Evolutionary conservation across 495 filamentous ascomycete species (phyloP).

Genomic region (Thozetella sp.): DNA sequence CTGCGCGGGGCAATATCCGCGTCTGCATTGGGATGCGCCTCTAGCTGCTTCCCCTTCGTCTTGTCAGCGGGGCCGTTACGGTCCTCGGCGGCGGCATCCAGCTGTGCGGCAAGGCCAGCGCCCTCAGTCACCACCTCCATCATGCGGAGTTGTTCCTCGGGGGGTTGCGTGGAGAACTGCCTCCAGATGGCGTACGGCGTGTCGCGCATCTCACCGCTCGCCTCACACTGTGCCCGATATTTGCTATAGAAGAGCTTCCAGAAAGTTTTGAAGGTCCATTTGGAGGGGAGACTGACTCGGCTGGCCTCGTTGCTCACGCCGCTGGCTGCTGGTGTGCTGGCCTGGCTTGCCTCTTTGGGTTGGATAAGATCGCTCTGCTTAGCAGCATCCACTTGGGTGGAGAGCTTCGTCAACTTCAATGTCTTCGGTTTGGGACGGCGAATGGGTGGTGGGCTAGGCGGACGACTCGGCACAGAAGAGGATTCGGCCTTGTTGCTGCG

Average conservation of each 20-base stretch:
- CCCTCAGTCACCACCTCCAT: not conserved
- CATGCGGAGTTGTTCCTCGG: not conserved
- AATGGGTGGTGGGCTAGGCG: not conserved
- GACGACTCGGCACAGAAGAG: not conserved
- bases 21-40: not conserved
- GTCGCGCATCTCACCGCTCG: not conserved
- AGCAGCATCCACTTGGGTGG: not conserved
- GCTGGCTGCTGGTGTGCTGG: not conserved
- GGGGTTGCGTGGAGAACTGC: not conserved
- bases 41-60: not conserved
- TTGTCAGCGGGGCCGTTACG: not conserved
- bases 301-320: not conserved
- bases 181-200: not conserved
- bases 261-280: conserved; percentile 1
- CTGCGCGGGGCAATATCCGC: not conserved
- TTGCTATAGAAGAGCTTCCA: not conserved
- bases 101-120: too few relatives aligned
- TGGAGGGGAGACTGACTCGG: not conserved
- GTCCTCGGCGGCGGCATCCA: not conserved
- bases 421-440: not conserved
- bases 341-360: not conserved
- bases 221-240: not conserved
- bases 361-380: not conserved
- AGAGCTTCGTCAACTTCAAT: not conserved
- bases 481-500: conserved; percentile 3